These are phyloP conservation scores for Misopates orontium DNA, from an alignment of 257 asterid genomes.

Conservation along the genomic window DNA sequence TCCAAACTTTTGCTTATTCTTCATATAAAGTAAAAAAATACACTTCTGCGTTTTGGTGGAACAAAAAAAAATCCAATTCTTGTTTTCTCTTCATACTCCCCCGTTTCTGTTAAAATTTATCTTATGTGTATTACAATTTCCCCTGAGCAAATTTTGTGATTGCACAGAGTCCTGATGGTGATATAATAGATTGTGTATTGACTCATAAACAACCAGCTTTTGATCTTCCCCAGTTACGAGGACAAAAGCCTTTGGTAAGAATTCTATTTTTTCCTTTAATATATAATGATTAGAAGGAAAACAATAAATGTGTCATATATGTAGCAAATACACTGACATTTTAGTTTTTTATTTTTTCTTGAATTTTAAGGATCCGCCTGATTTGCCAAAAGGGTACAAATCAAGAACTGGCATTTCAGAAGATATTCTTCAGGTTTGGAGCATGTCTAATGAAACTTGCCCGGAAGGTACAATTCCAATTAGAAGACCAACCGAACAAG, in stretches of 20 bases:
- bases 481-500: slow-evolving; percentile 70
- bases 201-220: slow-evolving; percentile 86
- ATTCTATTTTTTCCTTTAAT: not conserved
- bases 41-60: no score
- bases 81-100: no score
- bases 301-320: no score
- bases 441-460: slow-evolving; percentile 66
- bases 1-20: no score
- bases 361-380: slow-evolving; percentile 71
- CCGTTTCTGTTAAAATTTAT: no score
- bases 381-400: slow-evolving; percentile 61
- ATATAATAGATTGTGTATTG: slow-evolving; percentile 78
- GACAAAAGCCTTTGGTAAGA: slow-evolving; percentile 77
- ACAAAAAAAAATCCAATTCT: no score
- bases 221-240: slow-evolving; percentile 79
- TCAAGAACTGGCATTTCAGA: slow-evolving; percentile 33
- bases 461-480: slow-evolving; percentile 82
- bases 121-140: no score
- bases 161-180: slow-evolving; percentile 93
- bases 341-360: not conserved
- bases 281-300: not conserved
- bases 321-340: not conserved
- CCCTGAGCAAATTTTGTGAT: not conserved
- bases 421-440: slow-evolving; percentile 75
- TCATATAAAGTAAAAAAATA: no score